A percentile compares a stretch with the other conserved stretches of the same genome.
Evolutionary conservation across 352 stramenopile genomes (phyloP).

Genomic region (Globisporangium emineosum): DNA sequence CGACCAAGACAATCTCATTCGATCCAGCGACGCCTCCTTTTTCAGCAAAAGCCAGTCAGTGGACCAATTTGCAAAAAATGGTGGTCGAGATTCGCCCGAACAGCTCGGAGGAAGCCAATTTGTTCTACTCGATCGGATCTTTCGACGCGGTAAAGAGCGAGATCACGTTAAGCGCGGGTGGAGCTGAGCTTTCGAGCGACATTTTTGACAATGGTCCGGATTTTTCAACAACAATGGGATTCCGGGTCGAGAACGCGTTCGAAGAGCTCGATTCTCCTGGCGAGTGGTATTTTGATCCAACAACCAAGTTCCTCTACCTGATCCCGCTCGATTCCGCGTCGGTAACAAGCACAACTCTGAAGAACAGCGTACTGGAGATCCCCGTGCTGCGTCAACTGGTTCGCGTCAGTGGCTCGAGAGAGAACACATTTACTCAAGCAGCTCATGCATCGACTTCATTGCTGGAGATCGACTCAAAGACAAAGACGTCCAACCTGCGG

Average conservation of each 20-base stretch:
- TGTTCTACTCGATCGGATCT: conserved; percentile 37
- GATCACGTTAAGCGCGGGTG: conserved; percentile 44
- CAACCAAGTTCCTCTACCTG: conserved; percentile 46
- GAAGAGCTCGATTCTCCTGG: conserved; percentile 58
- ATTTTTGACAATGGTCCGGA: conserved; percentile 34
- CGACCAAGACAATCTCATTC: conserved; percentile 25
- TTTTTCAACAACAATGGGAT: conserved; percentile 13
- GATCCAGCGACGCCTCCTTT: conserved; percentile 30
- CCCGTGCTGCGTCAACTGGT: conserved; percentile 60
- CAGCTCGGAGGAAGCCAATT: conserved; percentile 25
- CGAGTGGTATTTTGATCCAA: conserved; percentile 66
- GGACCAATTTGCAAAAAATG: conserved; percentile 24
- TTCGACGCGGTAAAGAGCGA: conserved; percentile 22
- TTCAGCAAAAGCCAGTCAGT: conserved; percentile 34
- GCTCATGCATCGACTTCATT: conserved; percentile 41
- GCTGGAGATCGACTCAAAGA: conserved; percentile 40
- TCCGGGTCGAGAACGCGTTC: conserved; percentile 66
- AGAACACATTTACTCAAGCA: conserved; percentile 45
- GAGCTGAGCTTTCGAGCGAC: conserved; percentile 42
- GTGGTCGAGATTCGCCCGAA: conserved; percentile 41
- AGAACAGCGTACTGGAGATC: conserved; percentile 40
- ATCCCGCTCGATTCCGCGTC: conserved; percentile 41
- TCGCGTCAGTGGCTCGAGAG: conserved; percentile 50
- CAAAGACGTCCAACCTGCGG: conserved; percentile 32
- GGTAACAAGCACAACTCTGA: conserved; percentile 23